Evolutionary conservation across 2,329 filamentous ascomycete genomes (phyloP).

Genomic region (Aureobasidium sp.): DNA sequence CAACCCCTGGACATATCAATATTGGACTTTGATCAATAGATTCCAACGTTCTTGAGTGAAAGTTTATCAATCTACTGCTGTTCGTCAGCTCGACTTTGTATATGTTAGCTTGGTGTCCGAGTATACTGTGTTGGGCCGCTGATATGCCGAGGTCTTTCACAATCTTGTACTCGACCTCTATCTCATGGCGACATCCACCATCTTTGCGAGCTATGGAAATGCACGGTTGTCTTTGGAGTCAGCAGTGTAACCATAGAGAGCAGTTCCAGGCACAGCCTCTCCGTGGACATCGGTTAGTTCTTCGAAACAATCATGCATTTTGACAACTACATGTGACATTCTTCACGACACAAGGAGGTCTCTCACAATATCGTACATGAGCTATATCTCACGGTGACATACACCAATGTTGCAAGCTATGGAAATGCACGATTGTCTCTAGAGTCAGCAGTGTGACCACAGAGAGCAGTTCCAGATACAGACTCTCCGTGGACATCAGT

Average conservation of each 20-base stretch:
- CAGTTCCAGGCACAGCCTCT: background rate
- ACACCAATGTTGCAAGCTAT: background rate
- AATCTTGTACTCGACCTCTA: background rate
- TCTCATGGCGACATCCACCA: background rate
- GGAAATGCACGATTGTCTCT: background rate
- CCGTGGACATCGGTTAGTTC: background rate
- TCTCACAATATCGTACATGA: background rate
- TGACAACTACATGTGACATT: background rate
- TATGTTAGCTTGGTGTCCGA: background rate
- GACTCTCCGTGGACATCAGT: background rate
- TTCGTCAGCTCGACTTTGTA: background rate
- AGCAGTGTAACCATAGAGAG: background rate
- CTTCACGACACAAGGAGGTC: background rate
- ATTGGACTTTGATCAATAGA: background rate
- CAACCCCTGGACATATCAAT: constrained; percentile 10
- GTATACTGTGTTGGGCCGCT: background rate
- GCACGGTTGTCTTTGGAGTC: background rate
- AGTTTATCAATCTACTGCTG: background rate
- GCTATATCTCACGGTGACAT: background rate
- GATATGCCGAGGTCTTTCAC: background rate
- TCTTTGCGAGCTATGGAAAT: background rate
- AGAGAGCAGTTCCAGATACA: background rate
- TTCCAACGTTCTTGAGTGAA: background rate
- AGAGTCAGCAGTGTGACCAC: background rate
- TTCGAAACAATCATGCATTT: background rate